phyloP scores from a whole-genome alignment of 441 rosid species.

The Brassica hybrid region DNA sequence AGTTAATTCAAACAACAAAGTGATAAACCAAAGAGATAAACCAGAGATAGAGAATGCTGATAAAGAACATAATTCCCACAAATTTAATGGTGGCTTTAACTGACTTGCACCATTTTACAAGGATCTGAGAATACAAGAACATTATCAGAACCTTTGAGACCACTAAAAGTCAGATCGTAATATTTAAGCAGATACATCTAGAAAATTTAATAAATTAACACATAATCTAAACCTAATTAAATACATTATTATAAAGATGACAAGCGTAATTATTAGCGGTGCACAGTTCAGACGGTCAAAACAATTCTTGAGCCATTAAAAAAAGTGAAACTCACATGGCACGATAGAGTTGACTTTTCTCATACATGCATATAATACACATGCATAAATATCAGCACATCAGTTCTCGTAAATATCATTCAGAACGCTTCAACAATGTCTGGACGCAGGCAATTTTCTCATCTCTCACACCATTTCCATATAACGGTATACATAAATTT shows the following conservation, averaged over 20 bases:
- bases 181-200: neutral
- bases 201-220: neutral
- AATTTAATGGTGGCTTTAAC: neutral
- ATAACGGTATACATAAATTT: neutral
- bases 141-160: neutral
- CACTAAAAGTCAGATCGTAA: constrained; percentile 4
- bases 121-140: neutral
- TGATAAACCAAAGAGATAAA: too few species aligned
- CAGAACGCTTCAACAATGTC: constrained; percentile 10
- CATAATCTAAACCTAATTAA: too few species aligned
- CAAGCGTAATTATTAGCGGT: neutral
- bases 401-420: constrained; percentile 7
- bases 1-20: neutral
- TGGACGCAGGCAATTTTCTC: constrained; percentile 5
- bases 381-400: constrained; percentile 2
- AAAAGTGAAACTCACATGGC: constrained; percentile 14
- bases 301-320: constrained; percentile 18
- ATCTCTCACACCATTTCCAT: neutral
- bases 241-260: neutral
- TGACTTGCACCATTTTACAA: constrained; percentile 1
- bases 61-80: constrained; percentile 1
- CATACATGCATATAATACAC: constrained; percentile 5
- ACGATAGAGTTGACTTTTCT: constrained; percentile 11
- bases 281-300: constrained; percentile 4
- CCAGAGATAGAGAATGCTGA: neutral